Conservation (phyloP, 2,329 filamentous ascomycete genomes). For the Neoascochyta sp. region DNA sequence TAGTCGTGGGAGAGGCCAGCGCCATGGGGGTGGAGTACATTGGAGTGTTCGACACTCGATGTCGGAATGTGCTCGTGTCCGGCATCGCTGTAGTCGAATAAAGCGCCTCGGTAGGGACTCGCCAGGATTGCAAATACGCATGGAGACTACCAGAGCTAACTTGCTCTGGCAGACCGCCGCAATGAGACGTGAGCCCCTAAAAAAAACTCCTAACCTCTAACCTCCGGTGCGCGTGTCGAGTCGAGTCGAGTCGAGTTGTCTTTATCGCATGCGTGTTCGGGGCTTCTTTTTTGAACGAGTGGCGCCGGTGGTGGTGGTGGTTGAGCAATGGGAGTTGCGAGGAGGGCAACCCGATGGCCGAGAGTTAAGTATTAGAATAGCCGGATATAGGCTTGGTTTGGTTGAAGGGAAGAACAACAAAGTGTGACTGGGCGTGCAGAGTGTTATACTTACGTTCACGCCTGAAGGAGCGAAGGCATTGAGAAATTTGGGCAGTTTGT, state of each 20-base stretch:
- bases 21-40: conserved; percentile 41
- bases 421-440: conserved; percentile 34
- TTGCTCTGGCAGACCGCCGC: conserved; percentile 48
- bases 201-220: conserved; percentile 37
- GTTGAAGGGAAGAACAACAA: conserved; percentile 9
- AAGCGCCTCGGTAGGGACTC: conserved; percentile 46
- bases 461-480: conserved; percentile 39
- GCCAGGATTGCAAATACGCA: conserved; percentile 51
- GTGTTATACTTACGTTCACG: conserved; percentile 40
- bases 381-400: conserved; percentile 37
- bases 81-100: conserved; percentile 47
- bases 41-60: conserved; percentile 42
- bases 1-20: conserved; percentile 33
- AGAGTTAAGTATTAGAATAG: conserved; percentile 39
- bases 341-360: conserved; percentile 39
- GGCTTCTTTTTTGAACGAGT: too few species aligned
- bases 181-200: conserved; percentile 44
- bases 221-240: conserved; percentile 37
- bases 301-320: too few species aligned
- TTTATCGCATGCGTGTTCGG: conserved; percentile 44
- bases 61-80: conserved; percentile 42
- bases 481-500: conserved; percentile 36
- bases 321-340: conserved; percentile 35
- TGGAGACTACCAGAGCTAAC: conserved; percentile 50
- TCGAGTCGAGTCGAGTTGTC: conserved; percentile 29